phyloP scores from a whole-genome alignment of 2,329 filamentous ascomycete species.

The Alternaria gaisen region DNA sequence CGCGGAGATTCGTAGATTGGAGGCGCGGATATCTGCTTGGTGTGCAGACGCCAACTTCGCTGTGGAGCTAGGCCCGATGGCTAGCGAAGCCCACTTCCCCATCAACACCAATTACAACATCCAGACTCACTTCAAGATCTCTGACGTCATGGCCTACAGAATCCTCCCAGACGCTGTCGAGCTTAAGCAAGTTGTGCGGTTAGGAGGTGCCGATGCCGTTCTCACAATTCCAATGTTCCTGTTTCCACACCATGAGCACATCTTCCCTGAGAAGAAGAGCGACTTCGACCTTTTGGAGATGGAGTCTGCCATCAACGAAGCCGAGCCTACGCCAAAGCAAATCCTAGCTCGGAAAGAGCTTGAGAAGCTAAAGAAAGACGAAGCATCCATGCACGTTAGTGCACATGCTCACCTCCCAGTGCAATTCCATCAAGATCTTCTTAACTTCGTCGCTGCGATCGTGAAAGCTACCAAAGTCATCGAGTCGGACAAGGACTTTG shows the following conservation, averaged over 20 bases:
- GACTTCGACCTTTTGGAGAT: constrained; percentile 44
- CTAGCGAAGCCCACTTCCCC: constrained; percentile 58
- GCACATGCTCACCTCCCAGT: constrained; percentile 61
- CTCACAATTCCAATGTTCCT: constrained; percentile 60
- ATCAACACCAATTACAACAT: constrained; percentile 61
- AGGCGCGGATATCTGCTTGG: constrained; percentile 59
- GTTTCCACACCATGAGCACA: constrained; percentile 64
- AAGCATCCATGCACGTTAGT: constrained; percentile 58
- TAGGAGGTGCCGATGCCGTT: constrained; percentile 61
- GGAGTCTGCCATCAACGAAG: constrained; percentile 52
- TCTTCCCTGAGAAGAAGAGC: constrained; percentile 56
- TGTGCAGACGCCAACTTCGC: constrained; percentile 63
- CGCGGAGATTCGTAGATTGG: constrained; percentile 57
- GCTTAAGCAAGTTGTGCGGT: constrained; percentile 59
- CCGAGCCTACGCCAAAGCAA: constrained; percentile 56
- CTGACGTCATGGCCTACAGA: constrained; percentile 61
- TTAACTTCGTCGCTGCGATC: constrained; percentile 64
- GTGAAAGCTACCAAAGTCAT: constrained; percentile 67
- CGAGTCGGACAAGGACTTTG: constrained; percentile 60
- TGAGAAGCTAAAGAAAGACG: constrained; percentile 56
- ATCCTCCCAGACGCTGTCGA: constrained; percentile 54
- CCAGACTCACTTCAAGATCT: constrained; percentile 55
- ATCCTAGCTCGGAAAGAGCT: constrained; percentile 54
- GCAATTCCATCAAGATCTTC: constrained; percentile 60
- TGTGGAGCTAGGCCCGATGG: constrained; percentile 58